phyloP scores from a whole-genome alignment of 148 eudicot genomes.

The Cornus kousa region DNA sequence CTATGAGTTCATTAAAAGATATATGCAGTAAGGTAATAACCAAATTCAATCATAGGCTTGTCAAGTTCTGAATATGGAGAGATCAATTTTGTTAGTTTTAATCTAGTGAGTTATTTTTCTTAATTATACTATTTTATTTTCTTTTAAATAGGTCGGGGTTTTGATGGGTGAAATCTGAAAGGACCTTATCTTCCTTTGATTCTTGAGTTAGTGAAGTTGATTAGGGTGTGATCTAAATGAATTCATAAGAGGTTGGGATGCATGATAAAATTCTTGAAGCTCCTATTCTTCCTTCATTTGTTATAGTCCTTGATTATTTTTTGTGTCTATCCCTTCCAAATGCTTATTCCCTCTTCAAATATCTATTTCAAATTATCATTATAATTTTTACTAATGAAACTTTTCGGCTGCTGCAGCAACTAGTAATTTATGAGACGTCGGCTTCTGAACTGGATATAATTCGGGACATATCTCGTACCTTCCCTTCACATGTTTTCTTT shows the following conservation, averaged over 20 bases:
- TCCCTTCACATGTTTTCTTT: slow-evolving; percentile 95
- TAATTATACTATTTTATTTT: too few relatives aligned
- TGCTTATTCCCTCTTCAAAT: not conserved
- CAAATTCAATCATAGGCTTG: too few relatives aligned
- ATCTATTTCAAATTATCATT: not conserved
- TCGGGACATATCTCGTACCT: slow-evolving; percentile 96
- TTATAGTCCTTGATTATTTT: not conserved
- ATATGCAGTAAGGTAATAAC: not conserved
- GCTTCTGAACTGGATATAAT: slow-evolving; percentile 94
- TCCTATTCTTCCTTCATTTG: not conserved
- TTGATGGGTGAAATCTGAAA: too few relatives aligned
- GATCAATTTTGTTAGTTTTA: too few relatives aligned
- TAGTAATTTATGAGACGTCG: slow-evolving; percentile 94
- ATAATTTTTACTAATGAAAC: not conserved
- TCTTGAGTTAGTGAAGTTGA: not conserved
- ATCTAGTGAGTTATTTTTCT: too few relatives aligned
- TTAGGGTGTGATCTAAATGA: not conserved
- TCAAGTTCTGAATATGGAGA: too few relatives aligned
- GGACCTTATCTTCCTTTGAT: too few relatives aligned
- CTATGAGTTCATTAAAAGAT: not conserved
- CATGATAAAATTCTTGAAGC: not conserved
- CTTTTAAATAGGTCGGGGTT: too few relatives aligned
- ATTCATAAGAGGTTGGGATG: not conserved
- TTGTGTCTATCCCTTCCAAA: too few relatives aligned
- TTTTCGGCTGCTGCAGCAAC: slow-evolving; percentile 65